These are phyloP conservation scores for Geosmithia morbida DNA, from an alignment of 2,329 filamentous ascomycete genomes.

Conservation along the genomic window DNA sequence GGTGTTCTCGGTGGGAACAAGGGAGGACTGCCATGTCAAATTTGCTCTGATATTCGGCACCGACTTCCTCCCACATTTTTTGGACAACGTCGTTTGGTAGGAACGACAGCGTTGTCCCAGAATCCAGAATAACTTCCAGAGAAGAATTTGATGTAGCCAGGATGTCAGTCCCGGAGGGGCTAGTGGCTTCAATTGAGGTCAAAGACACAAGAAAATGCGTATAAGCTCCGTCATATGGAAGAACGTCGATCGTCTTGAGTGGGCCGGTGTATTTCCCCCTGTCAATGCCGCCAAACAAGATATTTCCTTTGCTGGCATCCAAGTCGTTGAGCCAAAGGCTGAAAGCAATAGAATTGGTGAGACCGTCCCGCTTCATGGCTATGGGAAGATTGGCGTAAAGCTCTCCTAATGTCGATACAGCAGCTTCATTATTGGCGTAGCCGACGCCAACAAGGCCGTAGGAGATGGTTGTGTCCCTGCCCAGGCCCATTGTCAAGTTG, in stretches of 20 bases:
- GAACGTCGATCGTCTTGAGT: slow-evolving; percentile 46
- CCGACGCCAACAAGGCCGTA: slow-evolving; percentile 48
- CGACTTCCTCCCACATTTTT: slow-evolving; percentile 38
- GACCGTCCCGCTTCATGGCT: slow-evolving; percentile 44
- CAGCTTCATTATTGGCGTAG: slow-evolving; percentile 39
- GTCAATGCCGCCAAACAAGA: slow-evolving; percentile 73
- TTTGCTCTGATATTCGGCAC: slow-evolving; percentile 27
- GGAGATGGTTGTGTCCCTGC: slow-evolving; percentile 33
- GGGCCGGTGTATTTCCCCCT: slow-evolving; percentile 56
- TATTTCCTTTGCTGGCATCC: slow-evolving; percentile 48
- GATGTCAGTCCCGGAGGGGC: slow-evolving; percentile 31
- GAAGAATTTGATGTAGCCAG: slow-evolving; percentile 28
- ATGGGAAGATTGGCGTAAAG: slow-evolving; percentile 48
- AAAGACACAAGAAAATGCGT: slow-evolving; percentile 33
- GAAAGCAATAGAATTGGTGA: slow-evolving; percentile 55
- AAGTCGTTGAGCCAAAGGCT: slow-evolving; percentile 54
- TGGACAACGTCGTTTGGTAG: slow-evolving; percentile 46
- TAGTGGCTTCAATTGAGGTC: slow-evolving; percentile 30
- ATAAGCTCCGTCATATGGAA: slow-evolving; percentile 22
- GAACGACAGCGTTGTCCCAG: slow-evolving; percentile 59
- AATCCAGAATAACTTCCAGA: slow-evolving; percentile 55
- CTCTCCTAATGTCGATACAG: slow-evolving; percentile 10
- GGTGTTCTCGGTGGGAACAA: slow-evolving; percentile 28
- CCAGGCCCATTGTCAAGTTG: slow-evolving; percentile 46
- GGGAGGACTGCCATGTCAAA: slow-evolving; percentile 29